Evolutionary conservation across 331 rosid species (phyloP).

Genomic region (Rosa hybrid): DNA sequence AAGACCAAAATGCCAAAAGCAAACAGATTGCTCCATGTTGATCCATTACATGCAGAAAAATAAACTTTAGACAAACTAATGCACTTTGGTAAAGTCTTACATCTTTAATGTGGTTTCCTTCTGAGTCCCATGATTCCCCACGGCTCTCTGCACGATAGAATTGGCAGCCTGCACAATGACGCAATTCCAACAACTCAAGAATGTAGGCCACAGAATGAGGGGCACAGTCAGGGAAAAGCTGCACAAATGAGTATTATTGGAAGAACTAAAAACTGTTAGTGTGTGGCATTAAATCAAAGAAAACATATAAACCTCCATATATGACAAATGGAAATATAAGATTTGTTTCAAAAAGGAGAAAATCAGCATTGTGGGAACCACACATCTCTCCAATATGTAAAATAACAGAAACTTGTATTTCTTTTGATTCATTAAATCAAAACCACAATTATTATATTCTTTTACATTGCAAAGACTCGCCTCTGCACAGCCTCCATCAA

Average conservation of each 20-base stretch:
- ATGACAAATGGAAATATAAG: not conserved
- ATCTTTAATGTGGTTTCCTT: constrained; percentile 80
- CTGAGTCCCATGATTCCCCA: constrained; percentile 77
- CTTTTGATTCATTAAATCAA: not conserved
- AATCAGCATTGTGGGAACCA: not conserved
- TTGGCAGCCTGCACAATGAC: constrained; percentile 91
- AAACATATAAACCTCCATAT: not conserved
- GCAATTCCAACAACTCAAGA: constrained; percentile 63
- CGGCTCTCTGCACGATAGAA: constrained; percentile 89
- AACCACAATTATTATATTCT: not conserved
- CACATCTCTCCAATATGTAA: not conserved
- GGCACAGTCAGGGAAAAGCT: constrained; percentile 96
- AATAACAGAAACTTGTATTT: not conserved
- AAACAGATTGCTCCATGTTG: constrained; percentile 9
- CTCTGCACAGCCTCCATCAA: not conserved
- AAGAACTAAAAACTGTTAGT: constrained; percentile 9
- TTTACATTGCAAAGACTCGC: not conserved
- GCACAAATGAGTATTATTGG: constrained; percentile 35
- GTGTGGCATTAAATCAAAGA: not conserved
- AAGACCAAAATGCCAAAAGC: constrained; percentile 21
- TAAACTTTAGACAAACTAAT: not conserved
- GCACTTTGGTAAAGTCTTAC: constrained; percentile 42
- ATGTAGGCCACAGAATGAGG: constrained; percentile 79
- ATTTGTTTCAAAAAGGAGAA: not conserved
- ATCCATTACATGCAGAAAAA: not conserved